Conservation (phyloP, 1,139 yeast genomes). For the Suzukiozyma palmioleophila region DNA sequence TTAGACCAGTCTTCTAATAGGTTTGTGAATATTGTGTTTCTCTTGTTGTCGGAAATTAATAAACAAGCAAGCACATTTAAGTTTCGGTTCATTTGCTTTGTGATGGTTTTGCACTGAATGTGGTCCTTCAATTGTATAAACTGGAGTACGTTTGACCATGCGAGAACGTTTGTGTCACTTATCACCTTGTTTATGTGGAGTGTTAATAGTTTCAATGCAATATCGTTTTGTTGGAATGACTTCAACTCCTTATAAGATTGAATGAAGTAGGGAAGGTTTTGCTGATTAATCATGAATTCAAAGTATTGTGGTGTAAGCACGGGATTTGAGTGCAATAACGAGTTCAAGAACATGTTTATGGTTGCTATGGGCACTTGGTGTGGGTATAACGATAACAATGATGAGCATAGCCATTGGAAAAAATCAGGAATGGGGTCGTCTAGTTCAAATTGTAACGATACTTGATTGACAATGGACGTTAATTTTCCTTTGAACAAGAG, state of each 20-base stretch:
- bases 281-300: conserved; percentile 18
- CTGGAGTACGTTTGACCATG: conserved; percentile 8
- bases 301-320: conserved; percentile 16
- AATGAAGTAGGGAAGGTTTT: conserved; percentile 18
- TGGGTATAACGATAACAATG: conserved; percentile 13
- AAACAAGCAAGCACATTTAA: conserved; percentile 8
- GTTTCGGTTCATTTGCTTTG: conserved; percentile 5
- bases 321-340: conserved; percentile 22
- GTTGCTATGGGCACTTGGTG: conserved; percentile 5
- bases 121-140: conserved; percentile 15
- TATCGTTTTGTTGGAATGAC: conserved; percentile 21
- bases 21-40: conserved; percentile 9
- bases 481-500: conserved; percentile 32
- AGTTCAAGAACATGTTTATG: conserved; percentile 19
- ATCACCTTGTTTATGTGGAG: conserved; percentile 5
- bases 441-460: conserved; percentile 7
- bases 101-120: conserved; percentile 10
- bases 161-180: background rate
- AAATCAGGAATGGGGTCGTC: conserved; percentile 18
- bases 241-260: conserved; percentile 18
- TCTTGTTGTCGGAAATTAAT: conserved; percentile 5
- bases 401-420: conserved; percentile 16
- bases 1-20: conserved; percentile 30
- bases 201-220: conserved; percentile 10
- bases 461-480: conserved; percentile 24